Percentiles rank a stretch among this genome's conserved stretches.
These are phyloP conservation scores for Diaporthe sp. DNA, from an alignment of 2,329 filamentous ascomycete species.

Conservation along the genomic window DNA sequence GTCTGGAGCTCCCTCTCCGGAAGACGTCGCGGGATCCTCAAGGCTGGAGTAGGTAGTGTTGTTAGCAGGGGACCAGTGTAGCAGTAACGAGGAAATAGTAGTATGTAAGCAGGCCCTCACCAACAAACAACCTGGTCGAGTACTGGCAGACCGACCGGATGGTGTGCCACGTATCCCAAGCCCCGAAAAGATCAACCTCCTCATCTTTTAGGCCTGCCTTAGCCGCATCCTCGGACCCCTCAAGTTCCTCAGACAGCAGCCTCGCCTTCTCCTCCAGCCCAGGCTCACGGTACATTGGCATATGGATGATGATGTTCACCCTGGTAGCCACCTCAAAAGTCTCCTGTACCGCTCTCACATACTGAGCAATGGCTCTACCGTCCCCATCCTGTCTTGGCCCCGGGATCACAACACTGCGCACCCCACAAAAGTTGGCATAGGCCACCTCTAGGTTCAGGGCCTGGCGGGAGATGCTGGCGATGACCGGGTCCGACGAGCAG, in stretches of 20 bases:
- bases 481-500: constrained; percentile 83
- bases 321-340: constrained; percentile 81
- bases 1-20: constrained; percentile 73
- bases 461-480: constrained; percentile 89
- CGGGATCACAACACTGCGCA: constrained; percentile 84
- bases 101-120: constrained; percentile 67
- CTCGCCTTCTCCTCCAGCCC: constrained; percentile 66
- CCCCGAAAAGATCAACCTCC: constrained; percentile 78
- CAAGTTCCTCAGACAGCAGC: constrained; percentile 63
- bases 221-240: constrained; percentile 49
- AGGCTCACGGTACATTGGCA: constrained; percentile 86
- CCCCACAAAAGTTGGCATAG: constrained; percentile 95
- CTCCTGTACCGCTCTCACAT: constrained; percentile 87
- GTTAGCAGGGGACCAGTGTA: background rate
- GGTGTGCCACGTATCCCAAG: constrained; percentile 95
- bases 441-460: constrained; percentile 91
- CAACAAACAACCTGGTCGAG: constrained; percentile 82
- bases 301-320: constrained; percentile 82
- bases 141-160: constrained; percentile 91
- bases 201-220: constrained; percentile 42
- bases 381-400: constrained; percentile 74
- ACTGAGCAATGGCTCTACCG: constrained; percentile 75
- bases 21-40: constrained; percentile 70
- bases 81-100: constrained; percentile 6
- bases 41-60: constrained; percentile 53